Percentiles rank a stretch among this genome's conserved stretches.
Evolutionary conservation across 306 rosid species (phyloP).

Genomic region (Casuarina equisetifolia): DNA sequence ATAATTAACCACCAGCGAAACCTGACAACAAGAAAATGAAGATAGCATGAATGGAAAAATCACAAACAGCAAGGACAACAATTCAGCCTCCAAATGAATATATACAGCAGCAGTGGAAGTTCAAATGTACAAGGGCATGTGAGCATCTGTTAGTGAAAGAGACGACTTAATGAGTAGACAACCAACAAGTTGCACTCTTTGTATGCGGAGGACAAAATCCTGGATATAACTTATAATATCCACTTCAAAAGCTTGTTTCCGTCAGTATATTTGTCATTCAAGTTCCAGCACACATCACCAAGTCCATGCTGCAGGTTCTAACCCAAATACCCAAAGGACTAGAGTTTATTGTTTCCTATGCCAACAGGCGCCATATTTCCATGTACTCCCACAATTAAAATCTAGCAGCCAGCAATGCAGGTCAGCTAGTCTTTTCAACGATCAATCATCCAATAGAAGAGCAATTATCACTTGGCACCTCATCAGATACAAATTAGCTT

Average conservation of each 20-base stretch:
- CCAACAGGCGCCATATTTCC: background rate
- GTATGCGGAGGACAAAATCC: background rate
- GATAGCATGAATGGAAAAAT: background rate
- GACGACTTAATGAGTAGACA: background rate
- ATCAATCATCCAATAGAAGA: background rate
- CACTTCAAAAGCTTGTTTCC: background rate
- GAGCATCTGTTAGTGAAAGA: background rate
- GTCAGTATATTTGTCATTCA: background rate
- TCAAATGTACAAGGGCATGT: background rate
- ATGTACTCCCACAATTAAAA: background rate
- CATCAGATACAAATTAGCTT: background rate
- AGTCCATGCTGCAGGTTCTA: background rate
- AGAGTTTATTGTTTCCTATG: background rate
- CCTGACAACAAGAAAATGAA: constrained; percentile 43
- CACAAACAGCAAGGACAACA: constrained; percentile 11
- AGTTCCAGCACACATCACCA: background rate
- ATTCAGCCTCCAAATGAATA: background rate
- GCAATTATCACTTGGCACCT: background rate
- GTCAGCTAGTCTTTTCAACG: background rate
- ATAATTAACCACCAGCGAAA: constrained; percentile 87
- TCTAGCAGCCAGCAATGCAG: background rate
- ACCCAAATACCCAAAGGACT: background rate
- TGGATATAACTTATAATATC: background rate
- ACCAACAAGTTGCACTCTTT: background rate
- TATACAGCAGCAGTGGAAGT: background rate